Evolutionary conservation across 2,329 filamentous ascomycete genomes (phyloP).

Genomic region (Fonsecaea erecta): DNA sequence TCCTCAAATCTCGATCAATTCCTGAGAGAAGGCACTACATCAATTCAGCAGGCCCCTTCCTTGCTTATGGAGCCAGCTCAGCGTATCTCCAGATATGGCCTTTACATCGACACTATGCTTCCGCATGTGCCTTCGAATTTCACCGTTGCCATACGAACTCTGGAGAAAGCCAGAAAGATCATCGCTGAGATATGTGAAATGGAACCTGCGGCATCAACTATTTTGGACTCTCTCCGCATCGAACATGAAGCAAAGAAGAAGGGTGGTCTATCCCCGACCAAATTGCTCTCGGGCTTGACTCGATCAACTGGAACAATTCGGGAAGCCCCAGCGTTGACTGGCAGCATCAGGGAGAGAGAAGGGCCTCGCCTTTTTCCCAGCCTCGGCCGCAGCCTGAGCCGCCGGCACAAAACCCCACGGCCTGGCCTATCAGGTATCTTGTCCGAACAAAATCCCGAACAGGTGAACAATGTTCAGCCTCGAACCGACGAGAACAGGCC

Average conservation of each 20-base stretch:
- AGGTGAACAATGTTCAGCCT: conserved; percentile 30
- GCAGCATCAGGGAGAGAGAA: conserved; percentile 31
- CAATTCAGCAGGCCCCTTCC: conserved; percentile 85
- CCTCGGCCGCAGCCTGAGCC: conserved; percentile 35
- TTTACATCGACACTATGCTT: conserved; percentile 90
- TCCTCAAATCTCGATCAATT: conserved; percentile 79
- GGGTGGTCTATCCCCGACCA: conserved; percentile 34
- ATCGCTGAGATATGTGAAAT: conserved; percentile 96
- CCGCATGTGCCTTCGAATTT: conserved; percentile 35
- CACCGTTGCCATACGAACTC: conserved; percentile 53
- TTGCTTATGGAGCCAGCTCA: conserved; percentile 96
- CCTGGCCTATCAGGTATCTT: conserved; percentile 35
- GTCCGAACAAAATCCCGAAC: conserved; percentile 36
- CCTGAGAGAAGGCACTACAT: conserved; percentile 70
- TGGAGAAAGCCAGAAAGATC: conserved; percentile 88
- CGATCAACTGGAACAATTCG: conserved; percentile 34
- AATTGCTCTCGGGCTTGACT: conserved; percentile 36
- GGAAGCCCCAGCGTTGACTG: conserved; percentile 36
- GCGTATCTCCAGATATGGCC: conserved; percentile 87
- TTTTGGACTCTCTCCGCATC: conserved; percentile 38
- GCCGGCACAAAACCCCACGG: conserved; percentile 29
- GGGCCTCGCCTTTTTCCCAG: conserved; percentile 36
- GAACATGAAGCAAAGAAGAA: conserved; percentile 36
- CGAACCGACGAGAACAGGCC: conserved; percentile 36
- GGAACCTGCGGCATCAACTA: conserved; percentile 66